Conservation (phyloP, 1,284 basidiomycete species). For the Boletus semigastroideus region DNA sequence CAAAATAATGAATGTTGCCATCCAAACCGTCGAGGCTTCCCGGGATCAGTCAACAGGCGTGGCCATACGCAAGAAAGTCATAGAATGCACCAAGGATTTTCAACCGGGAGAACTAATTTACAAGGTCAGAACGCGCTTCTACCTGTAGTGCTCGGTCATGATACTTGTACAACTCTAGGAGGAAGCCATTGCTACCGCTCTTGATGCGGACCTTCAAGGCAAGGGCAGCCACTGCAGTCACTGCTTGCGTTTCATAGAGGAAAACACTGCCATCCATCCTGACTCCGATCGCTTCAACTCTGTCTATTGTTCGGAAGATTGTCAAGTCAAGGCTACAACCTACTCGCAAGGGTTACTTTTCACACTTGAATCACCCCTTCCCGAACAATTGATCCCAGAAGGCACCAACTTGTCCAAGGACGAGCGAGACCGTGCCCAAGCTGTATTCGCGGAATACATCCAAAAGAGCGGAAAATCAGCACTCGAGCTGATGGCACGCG, state of each 20-base stretch:
- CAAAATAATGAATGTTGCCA: conserved; percentile 63
- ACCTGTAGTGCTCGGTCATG: not conserved
- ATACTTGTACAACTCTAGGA: conserved; percentile 47
- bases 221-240: conserved; percentile 68
- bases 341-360: conserved; percentile 72
- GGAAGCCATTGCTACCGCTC: conserved; percentile 62
- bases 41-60: conserved; percentile 32
- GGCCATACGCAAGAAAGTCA: conserved; percentile 47
- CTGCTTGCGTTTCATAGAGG: conserved; percentile 59
- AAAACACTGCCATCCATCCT: conserved; percentile 43
- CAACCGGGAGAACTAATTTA: conserved; percentile 72
- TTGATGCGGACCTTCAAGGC: conserved; percentile 68
- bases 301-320: conserved; percentile 71
- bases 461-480: conserved; percentile 45
- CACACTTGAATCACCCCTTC: conserved; percentile 60
- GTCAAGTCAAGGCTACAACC: conserved; percentile 51
- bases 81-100: conserved; percentile 68
- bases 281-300: conserved; percentile 53
- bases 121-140: conserved; percentile 45
- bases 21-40: conserved; percentile 46
- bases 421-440: conserved; percentile 57
- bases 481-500: conserved; percentile 63
- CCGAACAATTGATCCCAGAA: conserved; percentile 46
- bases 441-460: conserved; percentile 53
- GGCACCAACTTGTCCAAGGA: conserved; percentile 35